Conservation (phyloP, 805 yeast species). For the Monosporozyma aerobia region DNA sequence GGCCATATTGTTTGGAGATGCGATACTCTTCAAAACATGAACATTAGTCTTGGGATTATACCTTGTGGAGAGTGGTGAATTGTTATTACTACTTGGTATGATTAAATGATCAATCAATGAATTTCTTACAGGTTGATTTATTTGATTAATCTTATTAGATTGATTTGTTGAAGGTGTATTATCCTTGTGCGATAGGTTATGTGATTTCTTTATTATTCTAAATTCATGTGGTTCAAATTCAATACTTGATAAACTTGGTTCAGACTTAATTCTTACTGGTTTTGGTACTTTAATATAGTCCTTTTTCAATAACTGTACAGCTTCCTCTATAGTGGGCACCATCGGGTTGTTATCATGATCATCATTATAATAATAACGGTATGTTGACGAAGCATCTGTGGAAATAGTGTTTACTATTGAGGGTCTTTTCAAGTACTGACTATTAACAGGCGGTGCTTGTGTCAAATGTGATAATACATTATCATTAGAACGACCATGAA, state of each 20-base stretch:
- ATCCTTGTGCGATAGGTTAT: not conserved
- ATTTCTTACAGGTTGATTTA: not conserved
- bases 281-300: conserved; percentile 4
- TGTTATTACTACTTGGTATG: not conserved
- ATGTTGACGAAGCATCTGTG: not conserved
- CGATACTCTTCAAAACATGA: not conserved
- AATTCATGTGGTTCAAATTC: conserved; percentile 12
- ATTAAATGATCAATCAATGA: not conserved
- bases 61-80: not conserved
- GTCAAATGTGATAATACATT: not conserved
- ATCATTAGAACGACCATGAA: not conserved
- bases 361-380: not conserved
- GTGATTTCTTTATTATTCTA: conserved; percentile 9
- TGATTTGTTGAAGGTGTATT: not conserved
- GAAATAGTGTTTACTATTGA: not conserved
- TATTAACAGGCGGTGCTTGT: not conserved
- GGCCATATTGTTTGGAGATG: not conserved
- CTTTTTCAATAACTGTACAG: conserved; percentile 12
- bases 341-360: not conserved
- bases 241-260: conserved; percentile 1
- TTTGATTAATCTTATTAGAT: not conserved
- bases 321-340: conserved; percentile 14
- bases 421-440: not conserved
- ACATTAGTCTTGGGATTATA: not conserved
- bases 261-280: not conserved